Base-by-base conservation (phyloP, 2,329 filamentous ascomycete genomes). In the Cladosporium oxysporum region DNA sequence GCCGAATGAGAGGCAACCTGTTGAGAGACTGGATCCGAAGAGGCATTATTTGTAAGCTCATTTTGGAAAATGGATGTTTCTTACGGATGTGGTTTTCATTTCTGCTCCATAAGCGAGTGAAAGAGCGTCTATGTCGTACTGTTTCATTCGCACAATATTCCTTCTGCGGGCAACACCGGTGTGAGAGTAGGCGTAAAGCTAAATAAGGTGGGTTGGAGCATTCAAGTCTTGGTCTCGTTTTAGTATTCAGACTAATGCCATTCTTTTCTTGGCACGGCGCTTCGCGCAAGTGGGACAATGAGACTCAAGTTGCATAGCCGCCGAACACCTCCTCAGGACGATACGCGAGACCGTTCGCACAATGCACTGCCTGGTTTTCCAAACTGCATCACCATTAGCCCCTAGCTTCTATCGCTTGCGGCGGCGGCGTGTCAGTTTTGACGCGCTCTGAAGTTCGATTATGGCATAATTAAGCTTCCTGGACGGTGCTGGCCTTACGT, bases 1-100 rank as follows among this genome's bases (percentile, higher is more conserved):
- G 23, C 64, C 66, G 41, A 64, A 55, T 14, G 41, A 44, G 41
- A 44, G 41, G 41, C 41, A 44, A 7, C 41, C 41, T 44, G 41
- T 44, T 8, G 41, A 44, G 41, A 44, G 41, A 8, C 12, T 21
- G 41, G 18, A 44, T 21, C 41, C 41, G 4, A 44, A 18, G 41
- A 44, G 41, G 41, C 18, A 44, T 21, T 44, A 44, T 44, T 7
- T 44, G 18, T 44, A 44, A 10, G 31, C 31, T 7, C 31, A 29
- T 29, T 8, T 29, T 29, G n/a, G n/a, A n/a, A n/a, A n/a, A n/a
- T n/a, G n/a, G n/a, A n/a, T n/a, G n/a, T n/a, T n/a, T n/a, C n/a
- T n/a, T n/a, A n/a, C n/a, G n/a, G n/a, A n/a, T n/a, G n/a, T n/a
- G n/a, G n/a, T n/a, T n/a, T n/a, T n/a, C n/a, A n/a, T n/a, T n/a